Evolutionary conservation across 345 rosid genomes (phyloP).

Genomic region (Murraya paniculata): DNA sequence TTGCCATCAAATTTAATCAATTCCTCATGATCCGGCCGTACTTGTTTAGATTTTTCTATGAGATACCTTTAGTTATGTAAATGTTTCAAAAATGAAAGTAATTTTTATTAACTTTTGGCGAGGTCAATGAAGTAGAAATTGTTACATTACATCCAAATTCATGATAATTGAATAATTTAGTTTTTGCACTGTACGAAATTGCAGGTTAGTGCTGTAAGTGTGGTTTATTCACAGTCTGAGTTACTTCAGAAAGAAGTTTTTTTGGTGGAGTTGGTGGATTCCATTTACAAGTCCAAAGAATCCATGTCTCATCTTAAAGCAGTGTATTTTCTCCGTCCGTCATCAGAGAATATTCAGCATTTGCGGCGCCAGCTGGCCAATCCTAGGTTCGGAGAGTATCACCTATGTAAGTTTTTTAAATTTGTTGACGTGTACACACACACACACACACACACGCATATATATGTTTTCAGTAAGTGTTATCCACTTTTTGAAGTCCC

Average conservation of each 20-base stretch:
- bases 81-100: background rate
- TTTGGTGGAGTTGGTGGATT: slow-evolving; percentile 85
- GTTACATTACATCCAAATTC: background rate
- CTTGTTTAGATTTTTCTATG: background rate
- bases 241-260: slow-evolving; percentile 95
- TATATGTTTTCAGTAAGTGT: background rate
- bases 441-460: too few species aligned
- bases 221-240: slow-evolving; percentile 90
- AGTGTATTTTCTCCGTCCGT: slow-evolving; percentile 83
- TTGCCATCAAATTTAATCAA: background rate
- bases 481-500: background rate
- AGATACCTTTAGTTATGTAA: background rate
- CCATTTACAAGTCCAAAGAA: slow-evolving; percentile 76
- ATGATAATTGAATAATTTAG: background rate
- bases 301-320: slow-evolving; percentile 97
- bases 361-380: slow-evolving; percentile 73
- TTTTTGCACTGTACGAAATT: slow-evolving; percentile 14
- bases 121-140: background rate
- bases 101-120: background rate
- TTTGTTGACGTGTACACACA: too few species aligned
- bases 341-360: slow-evolving; percentile 80
- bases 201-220: slow-evolving; percentile 89
- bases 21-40: background rate
- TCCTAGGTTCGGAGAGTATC: slow-evolving; percentile 93
- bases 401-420: slow-evolving; percentile 56